These are phyloP conservation scores for Flaveria sonorensis DNA, from an alignment of 129 eudicot genomes.

Conservation along the genomic window DNA sequence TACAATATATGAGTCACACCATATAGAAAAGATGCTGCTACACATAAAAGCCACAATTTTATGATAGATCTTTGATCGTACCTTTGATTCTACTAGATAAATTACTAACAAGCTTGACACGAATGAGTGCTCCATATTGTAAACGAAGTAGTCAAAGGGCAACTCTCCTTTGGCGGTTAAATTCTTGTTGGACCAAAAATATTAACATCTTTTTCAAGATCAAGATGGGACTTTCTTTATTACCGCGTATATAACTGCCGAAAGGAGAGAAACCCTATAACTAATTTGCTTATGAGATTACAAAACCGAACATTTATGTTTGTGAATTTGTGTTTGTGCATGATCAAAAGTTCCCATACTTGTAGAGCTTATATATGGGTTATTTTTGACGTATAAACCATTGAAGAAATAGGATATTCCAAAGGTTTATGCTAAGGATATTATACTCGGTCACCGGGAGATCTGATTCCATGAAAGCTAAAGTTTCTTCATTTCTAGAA, in stretches of 20 bases:
- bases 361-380: conserved; percentile 27
- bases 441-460: conserved; percentile 23
- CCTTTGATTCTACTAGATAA: conserved; percentile 16
- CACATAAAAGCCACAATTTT: too few relatives aligned
- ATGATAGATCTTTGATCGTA: not conserved
- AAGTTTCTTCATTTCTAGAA: conserved; percentile 27
- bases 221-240: not conserved
- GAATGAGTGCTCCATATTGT: conserved; percentile 17
- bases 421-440: conserved; percentile 49
- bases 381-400: conserved; percentile 33
- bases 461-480: conserved; percentile 36
- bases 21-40: too few relatives aligned
- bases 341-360: not conserved
- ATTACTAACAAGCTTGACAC: not conserved
- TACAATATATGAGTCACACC: too few relatives aligned
- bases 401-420: conserved; percentile 45
- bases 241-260: conserved; percentile 46
- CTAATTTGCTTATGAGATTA: conserved; percentile 43
- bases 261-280: conserved; percentile 54
- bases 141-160: conserved; percentile 57
- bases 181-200: not conserved
- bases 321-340: conserved; percentile 12
- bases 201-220: conserved; percentile 4
- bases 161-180: conserved; percentile 79
- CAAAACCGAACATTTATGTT: not conserved